phyloP scores from a whole-genome alignment of 1,139 yeast genomes.

The Scheffersomyces parashehatae region DNA sequence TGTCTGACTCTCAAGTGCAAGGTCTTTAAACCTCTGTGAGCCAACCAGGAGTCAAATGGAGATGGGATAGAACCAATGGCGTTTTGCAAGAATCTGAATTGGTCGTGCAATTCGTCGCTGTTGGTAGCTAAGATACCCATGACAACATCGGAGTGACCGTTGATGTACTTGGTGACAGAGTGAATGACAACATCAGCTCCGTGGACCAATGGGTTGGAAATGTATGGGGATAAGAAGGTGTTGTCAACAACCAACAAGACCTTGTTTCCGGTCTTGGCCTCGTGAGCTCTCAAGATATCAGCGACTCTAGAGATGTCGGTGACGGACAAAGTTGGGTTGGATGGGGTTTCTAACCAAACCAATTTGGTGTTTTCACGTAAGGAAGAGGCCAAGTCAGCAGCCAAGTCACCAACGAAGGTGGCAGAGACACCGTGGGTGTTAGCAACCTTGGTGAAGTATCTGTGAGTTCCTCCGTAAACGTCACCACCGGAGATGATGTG shows the following conservation, averaged over 20 bases:
- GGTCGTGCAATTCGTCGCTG: slow-evolving; percentile 59
- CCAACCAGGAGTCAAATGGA: slow-evolving; percentile 89
- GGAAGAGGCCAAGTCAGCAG: slow-evolving; percentile 55
- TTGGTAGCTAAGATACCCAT: slow-evolving; percentile 82
- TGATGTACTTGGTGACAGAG: slow-evolving; percentile 87
- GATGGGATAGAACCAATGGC: slow-evolving; percentile 91
- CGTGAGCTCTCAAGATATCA: slow-evolving; percentile 46
- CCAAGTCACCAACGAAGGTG: slow-evolving; percentile 66
- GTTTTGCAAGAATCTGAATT: slow-evolving; percentile 76
- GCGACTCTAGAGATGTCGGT: slow-evolving; percentile 71
- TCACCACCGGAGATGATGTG: slow-evolving; percentile 84
- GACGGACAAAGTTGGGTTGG: slow-evolving; percentile 80
- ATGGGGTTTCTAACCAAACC: slow-evolving; percentile 90
- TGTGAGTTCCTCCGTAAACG: slow-evolving; percentile 91
- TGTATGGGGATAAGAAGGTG: slow-evolving; percentile 91
- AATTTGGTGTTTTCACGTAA: slow-evolving; percentile 65
- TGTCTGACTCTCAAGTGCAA: slow-evolving; percentile 78
- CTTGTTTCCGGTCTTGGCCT: slow-evolving; percentile 46
- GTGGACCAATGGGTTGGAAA: slow-evolving; percentile 77
- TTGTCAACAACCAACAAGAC: slow-evolving; percentile 81
- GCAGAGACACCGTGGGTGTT: slow-evolving; percentile 75
- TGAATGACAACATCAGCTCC: slow-evolving; percentile 91
- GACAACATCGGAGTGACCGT: slow-evolving; percentile 92
- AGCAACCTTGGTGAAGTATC: slow-evolving; percentile 88
- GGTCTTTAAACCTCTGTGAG: slow-evolving; percentile 90